phyloP scores from a whole-genome alignment of 176 grass and related monocot genomes.

The Raddia distichophylla region DNA sequence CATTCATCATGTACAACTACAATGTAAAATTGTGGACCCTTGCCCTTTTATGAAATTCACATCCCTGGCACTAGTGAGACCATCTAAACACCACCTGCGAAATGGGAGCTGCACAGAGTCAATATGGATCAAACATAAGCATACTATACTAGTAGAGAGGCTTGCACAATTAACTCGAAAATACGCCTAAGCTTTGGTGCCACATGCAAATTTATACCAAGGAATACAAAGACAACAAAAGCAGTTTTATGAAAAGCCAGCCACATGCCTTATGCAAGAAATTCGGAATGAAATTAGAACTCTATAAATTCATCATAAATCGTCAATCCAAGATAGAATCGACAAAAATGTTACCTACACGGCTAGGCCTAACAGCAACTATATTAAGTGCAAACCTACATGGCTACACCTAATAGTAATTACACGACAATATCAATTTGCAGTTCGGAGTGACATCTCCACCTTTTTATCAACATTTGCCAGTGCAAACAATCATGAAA shows the following conservation, averaged over 20 bases:
- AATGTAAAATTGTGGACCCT: background rate
- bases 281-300: background rate
- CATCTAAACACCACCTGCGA: background rate
- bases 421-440: background rate
- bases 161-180: background rate
- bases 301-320: background rate
- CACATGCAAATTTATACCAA: background rate
- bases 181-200: background rate
- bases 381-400: background rate
- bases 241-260: background rate
- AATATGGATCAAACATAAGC: background rate
- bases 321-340: background rate
- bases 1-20: slow-evolving; percentile 50
- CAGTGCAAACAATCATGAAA: background rate
- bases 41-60: slow-evolving; percentile 25
- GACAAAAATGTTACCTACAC: background rate
- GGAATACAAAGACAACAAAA: background rate
- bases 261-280: background rate
- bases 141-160: background rate
- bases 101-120: slow-evolving; percentile 11
- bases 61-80: background rate
- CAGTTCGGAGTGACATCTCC: background rate
- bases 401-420: background rate
- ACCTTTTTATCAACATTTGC: background rate
- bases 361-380: background rate